Evolutionary conservation across 2,329 filamentous ascomycete genomes (phyloP).

Genomic region (Aspergillus aculeatus): DNA sequence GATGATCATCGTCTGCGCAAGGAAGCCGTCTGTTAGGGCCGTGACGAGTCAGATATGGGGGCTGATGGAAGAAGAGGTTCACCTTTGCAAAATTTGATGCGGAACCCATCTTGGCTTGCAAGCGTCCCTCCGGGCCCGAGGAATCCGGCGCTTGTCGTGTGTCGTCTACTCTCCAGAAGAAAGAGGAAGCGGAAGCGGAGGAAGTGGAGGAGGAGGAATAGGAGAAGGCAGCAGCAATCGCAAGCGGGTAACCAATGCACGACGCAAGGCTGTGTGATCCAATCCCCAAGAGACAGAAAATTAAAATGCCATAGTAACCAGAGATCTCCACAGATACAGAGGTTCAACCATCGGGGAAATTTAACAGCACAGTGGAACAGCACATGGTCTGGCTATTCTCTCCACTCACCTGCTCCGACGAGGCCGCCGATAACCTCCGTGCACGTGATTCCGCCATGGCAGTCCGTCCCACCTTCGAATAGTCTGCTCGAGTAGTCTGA

Average conservation of each 20-base stretch:
- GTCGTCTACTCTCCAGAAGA: not conserved
- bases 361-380: not conserved
- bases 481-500: not conserved
- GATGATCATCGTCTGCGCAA: slow-evolving; percentile 63
- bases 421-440: not conserved
- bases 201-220: not conserved
- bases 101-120: slow-evolving; percentile 29
- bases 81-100: slow-evolving; percentile 34
- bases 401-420: not conserved
- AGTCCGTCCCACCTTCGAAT: too few species aligned
- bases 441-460: not conserved
- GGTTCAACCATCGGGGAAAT: not conserved
- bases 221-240: not conserved
- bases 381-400: not conserved
- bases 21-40: slow-evolving; percentile 5
- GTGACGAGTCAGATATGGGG: not conserved
- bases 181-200: not conserved
- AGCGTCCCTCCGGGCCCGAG: not conserved
- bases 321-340: not conserved
- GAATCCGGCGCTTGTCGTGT: not conserved
- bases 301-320: not conserved
- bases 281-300: not conserved
- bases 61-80: not conserved
- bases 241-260: not conserved
- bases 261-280: not conserved